Evolutionary conservation across 768 basidiomycete genomes (phyloP), one percentile per base, ranked within the genome.

Genomic region (Leccinum fibrillosum): DNA sequence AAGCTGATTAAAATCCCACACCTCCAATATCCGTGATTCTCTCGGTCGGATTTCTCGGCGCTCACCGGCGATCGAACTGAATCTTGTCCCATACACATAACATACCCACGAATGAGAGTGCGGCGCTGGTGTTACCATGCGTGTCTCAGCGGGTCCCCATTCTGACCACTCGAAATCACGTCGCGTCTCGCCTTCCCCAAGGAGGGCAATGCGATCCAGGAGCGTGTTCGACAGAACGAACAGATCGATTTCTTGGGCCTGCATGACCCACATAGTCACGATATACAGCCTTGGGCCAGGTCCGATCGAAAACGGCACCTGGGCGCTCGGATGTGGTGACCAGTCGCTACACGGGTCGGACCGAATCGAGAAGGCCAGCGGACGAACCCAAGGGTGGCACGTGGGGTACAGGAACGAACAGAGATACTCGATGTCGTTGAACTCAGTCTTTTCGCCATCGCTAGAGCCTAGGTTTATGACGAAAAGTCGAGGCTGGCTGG

Each of bases 1-100:
- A 17, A 74, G 65, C 61, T 76, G 78, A 62, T 83, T 82, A 58
- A 84, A 85, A 66, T 86, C 83, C 66, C 78, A 81, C 32, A 84
- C 62, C 47, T 77, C 71, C 63, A 78, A 60, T 42, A 51, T 64
- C 54, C 63, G 66, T 49, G 64, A 42, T 17, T 49, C 60, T 42
- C 55, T 49, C 2, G 37, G 34, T 61, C 66, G 55, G 25, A 42
- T 51, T 57, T 56, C 51, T 52, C 53, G 53, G 52, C 63, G 47
- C 26, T 55, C 47, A 23, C 65, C 45, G 26, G 35, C 32, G 39
- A 62, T 72, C 49, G 59, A 74, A 59, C 75, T 77, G 53, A 76
- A 82, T 58, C 75, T 77, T 26, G 74, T 75, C 21, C 83, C 84
- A 62, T 76, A 77, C 19, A 84, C 78, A 62, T 82, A 83, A 70